Percentiles rank a stretch among this genome's conserved stretches.
phyloP scores from a whole-genome alignment of 1,139 yeast species.

The Candida pseudoviswanathii region DNA sequence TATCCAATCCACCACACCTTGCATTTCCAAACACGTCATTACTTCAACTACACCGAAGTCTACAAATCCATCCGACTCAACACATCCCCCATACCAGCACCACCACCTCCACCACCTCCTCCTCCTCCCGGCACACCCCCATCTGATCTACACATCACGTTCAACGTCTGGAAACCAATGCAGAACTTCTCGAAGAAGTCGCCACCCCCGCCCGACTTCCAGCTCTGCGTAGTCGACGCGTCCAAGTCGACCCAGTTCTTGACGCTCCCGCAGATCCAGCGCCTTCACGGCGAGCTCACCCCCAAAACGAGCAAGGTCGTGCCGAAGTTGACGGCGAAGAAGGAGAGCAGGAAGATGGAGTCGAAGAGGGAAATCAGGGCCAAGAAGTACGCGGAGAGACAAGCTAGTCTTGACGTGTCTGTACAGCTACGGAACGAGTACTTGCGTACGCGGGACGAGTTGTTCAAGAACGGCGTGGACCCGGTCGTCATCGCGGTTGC shows the following conservation, averaged over 20 bases:
- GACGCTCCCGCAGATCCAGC: slow-evolving; percentile 37
- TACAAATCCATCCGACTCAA: slow-evolving; percentile 40
- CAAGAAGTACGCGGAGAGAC: slow-evolving; percentile 28
- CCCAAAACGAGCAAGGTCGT: background rate
- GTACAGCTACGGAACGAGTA: slow-evolving; percentile 29
- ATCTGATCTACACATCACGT: slow-evolving; percentile 31
- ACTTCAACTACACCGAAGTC: slow-evolving; percentile 39
- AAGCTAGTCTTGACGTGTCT: slow-evolving; percentile 26
- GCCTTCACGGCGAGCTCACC: slow-evolving; percentile 17
- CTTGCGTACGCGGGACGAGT: slow-evolving; percentile 28
- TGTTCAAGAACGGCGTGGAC: slow-evolving; percentile 49
- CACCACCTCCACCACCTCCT: too few relatives aligned
- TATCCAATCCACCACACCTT: slow-evolving; percentile 17
- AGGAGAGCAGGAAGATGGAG: slow-evolving; percentile 17
- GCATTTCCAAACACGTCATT: slow-evolving; percentile 29
- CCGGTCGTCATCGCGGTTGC: slow-evolving; percentile 64
- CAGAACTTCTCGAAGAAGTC: slow-evolving; percentile 66
- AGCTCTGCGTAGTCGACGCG: slow-evolving; percentile 61
- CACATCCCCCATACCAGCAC: slow-evolving; percentile 19
- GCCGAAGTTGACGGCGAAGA: slow-evolving; percentile 16
- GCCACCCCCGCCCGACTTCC: slow-evolving; percentile 79
- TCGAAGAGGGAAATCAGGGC: slow-evolving; percentile 24
- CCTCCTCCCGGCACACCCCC: too few relatives aligned
- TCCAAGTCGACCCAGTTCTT: slow-evolving; percentile 53
- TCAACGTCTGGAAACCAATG: slow-evolving; percentile 85